Conservation (phyloP, 306 rosid genomes). For the Senna tora region DNA sequence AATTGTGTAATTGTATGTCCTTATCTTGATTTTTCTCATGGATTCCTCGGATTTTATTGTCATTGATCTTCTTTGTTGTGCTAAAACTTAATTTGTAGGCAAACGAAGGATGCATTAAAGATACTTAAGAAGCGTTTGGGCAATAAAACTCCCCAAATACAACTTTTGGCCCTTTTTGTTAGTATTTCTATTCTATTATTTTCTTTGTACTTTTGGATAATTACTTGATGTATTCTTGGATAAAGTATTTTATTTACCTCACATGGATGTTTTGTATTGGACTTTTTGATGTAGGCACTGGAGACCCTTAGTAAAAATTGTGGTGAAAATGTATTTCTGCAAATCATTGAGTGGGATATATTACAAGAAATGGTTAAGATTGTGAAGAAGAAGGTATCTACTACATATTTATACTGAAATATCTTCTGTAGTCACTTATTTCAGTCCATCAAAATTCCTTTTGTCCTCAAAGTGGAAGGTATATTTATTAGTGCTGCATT, state of each 20-base stretch:
- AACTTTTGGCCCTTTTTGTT: conserved; percentile 92
- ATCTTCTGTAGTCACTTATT: conserved; percentile 33
- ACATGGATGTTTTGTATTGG: conserved; percentile 31
- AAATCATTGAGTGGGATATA: conserved; percentile 85
- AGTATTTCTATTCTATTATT: conserved; percentile 50
- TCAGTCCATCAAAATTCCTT: conserved; percentile 5
- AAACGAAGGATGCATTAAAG: conserved; percentile 95
- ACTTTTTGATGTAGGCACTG: conserved; percentile 63
- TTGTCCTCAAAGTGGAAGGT: conserved; percentile 22
- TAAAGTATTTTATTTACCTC: conserved; percentile 4
- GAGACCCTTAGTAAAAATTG: conserved; percentile 96
- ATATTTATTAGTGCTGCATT: conserved; percentile 36
- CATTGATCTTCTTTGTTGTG: conserved; percentile 30
- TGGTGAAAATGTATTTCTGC: conserved; percentile 86
- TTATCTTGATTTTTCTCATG: conserved; percentile 19
- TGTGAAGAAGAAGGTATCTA: conserved; percentile 90
- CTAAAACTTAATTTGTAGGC: conserved; percentile 63
- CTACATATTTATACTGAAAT: conserved; percentile 22
- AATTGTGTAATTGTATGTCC: conserved; percentile 13
- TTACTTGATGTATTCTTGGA: not conserved
- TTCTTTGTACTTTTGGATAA: conserved; percentile 18
- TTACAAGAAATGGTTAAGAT: conserved; percentile 95
- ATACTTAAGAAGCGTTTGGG: conserved; percentile 81
- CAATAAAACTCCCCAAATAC: conserved; percentile 79
- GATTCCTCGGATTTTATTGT: conserved; percentile 24